Base-by-base conservation (phyloP, 2,329 filamentous ascomycete species). In the Sarocladium oryzae region DNA sequence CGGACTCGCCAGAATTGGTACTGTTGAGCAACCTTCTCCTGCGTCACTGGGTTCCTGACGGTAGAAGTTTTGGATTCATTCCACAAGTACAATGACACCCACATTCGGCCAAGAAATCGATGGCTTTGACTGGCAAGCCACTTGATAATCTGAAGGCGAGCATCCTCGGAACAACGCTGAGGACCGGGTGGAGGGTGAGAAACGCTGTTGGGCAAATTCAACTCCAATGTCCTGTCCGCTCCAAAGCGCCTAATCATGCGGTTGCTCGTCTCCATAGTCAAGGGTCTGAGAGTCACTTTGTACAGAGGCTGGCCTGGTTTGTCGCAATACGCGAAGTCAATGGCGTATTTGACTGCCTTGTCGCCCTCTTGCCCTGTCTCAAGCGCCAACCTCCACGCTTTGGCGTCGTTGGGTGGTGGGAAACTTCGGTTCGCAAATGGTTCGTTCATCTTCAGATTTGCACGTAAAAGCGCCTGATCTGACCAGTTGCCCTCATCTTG, bases 231-330 rank as follows among this genome's bases (percentile, higher is more conserved):
- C 0, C 81, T 71, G 55, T 85, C 80, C 0, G 73, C 63, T 0
- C 81, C 80, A 55, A 82, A 82, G 4, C 73, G 74, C 11, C 81
- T 73, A 18, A 67, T 66, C 0, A 84, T 61, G 2, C 81, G 75
- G 60, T 81, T 72, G 0, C 74, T 67, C 2, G 69, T 59, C 23
- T 80, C 76, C 2, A 81, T 59, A 9, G 64, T 68, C 1, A 82
- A 57, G 0, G 77, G 73, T 2, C 71, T 66, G 9, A 84, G 67
- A 4, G 66, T 68, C 4, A 83, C 57, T 0, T 58, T 54, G 53
- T 80, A 78, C 0, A 75, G 49, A 0, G 74, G 69, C 0, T 70
- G 73, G 0, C 56, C 61, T 2, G 60, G 57, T 1, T 63, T 57
- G 0, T 59, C 49, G 33, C 66, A 71, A 30, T 67, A 70, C 0